phyloP scores from a whole-genome alignment of 495 filamentous ascomycete genomes.

The Massariosphaeria phaeospora region DNA sequence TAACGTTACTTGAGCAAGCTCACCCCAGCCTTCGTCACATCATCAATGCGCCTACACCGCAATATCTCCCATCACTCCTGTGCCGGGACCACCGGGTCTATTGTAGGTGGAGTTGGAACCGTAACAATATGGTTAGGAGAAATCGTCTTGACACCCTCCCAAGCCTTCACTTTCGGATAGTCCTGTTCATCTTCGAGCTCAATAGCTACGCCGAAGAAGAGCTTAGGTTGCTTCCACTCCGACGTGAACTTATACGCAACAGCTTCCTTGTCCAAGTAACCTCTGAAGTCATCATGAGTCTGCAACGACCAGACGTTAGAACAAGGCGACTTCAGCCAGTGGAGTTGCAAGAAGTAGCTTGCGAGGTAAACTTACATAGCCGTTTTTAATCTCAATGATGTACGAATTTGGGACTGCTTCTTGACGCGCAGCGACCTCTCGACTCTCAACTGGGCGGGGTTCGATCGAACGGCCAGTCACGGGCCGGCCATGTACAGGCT shows the following conservation, averaged over 20 bases:
- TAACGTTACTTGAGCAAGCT: too few relatives aligned
- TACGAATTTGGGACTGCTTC: not conserved
- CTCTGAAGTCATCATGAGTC: not conserved
- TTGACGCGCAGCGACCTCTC: not conserved
- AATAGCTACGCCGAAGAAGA: slow-evolving; percentile 1
- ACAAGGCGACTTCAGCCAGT: not conserved
- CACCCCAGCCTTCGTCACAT: too few relatives aligned
- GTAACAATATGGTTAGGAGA: too few relatives aligned
- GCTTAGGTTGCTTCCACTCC: not conserved
- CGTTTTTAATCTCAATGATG: slow-evolving; percentile 5
- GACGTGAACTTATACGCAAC: not conserved
- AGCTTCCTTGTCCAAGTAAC: not conserved
- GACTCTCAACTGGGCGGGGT: not conserved
- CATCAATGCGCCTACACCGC: too few relatives aligned
- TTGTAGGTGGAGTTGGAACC: too few relatives aligned
- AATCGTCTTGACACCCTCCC: not conserved
- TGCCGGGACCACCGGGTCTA: too few relatives aligned
- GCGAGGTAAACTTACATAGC: not conserved
- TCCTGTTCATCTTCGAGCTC: not conserved
- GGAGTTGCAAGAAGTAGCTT: too few relatives aligned
- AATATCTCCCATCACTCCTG: too few relatives aligned
- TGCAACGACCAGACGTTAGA: not conserved
- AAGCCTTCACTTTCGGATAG: not conserved
- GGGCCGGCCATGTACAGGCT: slow-evolving; percentile 5
- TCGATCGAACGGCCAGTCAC: slow-evolving; percentile 1